Conservation (phyloP, 768 basidiomycete genomes). For the Rhodotorula paludigena region DNA sequence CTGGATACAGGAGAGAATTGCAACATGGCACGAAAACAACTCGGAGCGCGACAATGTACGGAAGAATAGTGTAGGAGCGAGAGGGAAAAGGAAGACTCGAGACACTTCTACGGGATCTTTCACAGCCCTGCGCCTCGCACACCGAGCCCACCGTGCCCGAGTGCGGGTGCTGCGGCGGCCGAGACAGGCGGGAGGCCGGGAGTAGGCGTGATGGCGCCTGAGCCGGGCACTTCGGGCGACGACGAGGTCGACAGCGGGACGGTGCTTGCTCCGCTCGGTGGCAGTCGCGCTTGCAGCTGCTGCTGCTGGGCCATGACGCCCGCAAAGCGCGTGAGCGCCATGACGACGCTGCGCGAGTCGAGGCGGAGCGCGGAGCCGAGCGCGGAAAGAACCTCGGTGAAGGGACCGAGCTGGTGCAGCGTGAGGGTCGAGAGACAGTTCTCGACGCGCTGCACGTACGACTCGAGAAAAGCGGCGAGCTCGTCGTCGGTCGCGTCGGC, state of each 20-base stretch:
- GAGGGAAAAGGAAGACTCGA: no score
- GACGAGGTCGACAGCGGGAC: neutral
- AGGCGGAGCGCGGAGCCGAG: slow-evolving; percentile 26
- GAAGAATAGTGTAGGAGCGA: no score
- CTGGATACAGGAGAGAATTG: no score
- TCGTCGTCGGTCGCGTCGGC: slow-evolving; percentile 41
- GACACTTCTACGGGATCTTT: no score
- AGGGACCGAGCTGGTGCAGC: slow-evolving; percentile 41
- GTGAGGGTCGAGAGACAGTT: slow-evolving; percentile 39
- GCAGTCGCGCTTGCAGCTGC: neutral
- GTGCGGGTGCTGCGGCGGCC: neutral
- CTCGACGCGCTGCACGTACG: slow-evolving; percentile 40
- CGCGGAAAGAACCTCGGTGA: slow-evolving; percentile 39
- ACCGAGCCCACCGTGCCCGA: neutral
- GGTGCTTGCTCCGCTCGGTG: no score
- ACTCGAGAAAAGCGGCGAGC: slow-evolving; percentile 39
- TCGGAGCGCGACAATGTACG: no score
- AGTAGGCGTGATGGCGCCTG: neutral
- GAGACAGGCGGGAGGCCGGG: neutral
- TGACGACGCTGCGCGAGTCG: slow-evolving; percentile 24
- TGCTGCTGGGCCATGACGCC: slow-evolving; percentile 13
- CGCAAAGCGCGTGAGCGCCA: slow-evolving; percentile 33
- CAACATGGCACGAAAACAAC: no score
- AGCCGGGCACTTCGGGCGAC: neutral
- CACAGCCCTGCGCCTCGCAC: neutral